phyloP scores from a whole-genome alignment of 768 basidiomycete genomes.

The Phaffia tasmanica region DNA sequence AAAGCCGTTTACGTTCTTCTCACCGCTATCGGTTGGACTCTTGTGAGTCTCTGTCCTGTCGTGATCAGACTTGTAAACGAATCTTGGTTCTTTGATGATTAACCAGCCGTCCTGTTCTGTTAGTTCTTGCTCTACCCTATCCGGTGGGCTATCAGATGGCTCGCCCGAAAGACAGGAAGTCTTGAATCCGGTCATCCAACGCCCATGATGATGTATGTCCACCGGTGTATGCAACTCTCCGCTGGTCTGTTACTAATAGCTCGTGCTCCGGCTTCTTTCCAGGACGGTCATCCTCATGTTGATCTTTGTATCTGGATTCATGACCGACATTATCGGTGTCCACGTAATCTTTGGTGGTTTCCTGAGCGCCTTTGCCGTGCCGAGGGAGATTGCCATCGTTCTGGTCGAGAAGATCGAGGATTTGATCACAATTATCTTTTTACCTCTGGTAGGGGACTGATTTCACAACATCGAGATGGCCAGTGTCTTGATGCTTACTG shows the following conservation, averaged over 20 bases:
- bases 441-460: conserved; percentile 50
- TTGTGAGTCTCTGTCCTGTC: conserved; percentile 58
- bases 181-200: conserved; percentile 63
- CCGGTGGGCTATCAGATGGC: conserved; percentile 50
- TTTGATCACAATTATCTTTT: conserved; percentile 60
- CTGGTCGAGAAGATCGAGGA: conserved; percentile 80
- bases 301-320: conserved; percentile 64
- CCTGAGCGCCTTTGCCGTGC: conserved; percentile 39
- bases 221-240: background rate
- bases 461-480: background rate
- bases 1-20: conserved; percentile 72
- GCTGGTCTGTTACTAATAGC: background rate
- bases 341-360: conserved; percentile 54
- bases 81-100: background rate
- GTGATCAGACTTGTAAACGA: conserved; percentile 35
- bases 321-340: conserved; percentile 66
- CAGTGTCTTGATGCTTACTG: background rate
- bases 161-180: conserved; percentile 56
- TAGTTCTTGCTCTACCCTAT: conserved; percentile 18
- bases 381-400: conserved; percentile 66
- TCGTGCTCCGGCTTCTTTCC: background rate
- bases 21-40: conserved; percentile 51
- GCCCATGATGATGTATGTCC: conserved; percentile 49
- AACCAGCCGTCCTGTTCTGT: background rate
- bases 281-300: conserved; percentile 60